A percentile compares a stretch with the other conserved stretches of the same genome.
phyloP scores from a whole-genome alignment of 2,329 filamentous ascomycete species.

The Penicillium sp. region DNA sequence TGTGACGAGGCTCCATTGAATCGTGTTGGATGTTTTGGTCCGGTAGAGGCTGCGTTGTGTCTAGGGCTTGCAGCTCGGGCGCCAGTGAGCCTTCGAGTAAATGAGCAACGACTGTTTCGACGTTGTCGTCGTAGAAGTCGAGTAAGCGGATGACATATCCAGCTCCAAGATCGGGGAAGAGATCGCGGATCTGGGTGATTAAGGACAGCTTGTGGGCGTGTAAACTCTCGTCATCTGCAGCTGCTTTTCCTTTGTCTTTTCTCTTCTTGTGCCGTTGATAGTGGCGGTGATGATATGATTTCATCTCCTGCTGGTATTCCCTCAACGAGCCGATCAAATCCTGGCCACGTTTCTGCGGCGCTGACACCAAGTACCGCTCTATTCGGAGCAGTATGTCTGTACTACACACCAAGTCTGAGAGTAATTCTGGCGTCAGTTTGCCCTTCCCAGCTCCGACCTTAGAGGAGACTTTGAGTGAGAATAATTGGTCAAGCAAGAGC shows the following conservation, averaged over 20 bases:
- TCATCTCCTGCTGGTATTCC: constrained; percentile 37
- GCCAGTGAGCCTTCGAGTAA: constrained; percentile 75
- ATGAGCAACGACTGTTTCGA: constrained; percentile 75
- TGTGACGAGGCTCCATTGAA: constrained; percentile 52
- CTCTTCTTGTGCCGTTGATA: constrained; percentile 36
- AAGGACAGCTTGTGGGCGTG: constrained; percentile 80
- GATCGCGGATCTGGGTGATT: constrained; percentile 84
- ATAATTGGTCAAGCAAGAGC: constrained; percentile 76
- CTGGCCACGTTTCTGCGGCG: constrained; percentile 39
- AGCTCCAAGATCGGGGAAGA: constrained; percentile 83
- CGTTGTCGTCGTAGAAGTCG: constrained; percentile 71
- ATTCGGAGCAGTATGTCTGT: constrained; percentile 64
- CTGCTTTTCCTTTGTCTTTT: constrained; percentile 40
- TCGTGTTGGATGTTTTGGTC: constrained; percentile 44
- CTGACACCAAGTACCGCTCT: constrained; percentile 29
- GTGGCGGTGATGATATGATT: constrained; percentile 37
- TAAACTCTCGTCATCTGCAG: constrained; percentile 44
- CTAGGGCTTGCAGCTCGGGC: constrained; percentile 58
- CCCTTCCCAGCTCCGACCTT: constrained; percentile 52
- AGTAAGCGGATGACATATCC: constrained; percentile 76
- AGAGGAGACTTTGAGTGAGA: constrained; percentile 69
- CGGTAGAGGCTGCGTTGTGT: constrained; percentile 57
- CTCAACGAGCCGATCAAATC: constrained; percentile 37
- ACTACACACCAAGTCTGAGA: constrained; percentile 74
- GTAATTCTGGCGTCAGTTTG: constrained; percentile 55